phyloP scores from a whole-genome alignment of 306 rosid species.

The Medicago arabica region DNA sequence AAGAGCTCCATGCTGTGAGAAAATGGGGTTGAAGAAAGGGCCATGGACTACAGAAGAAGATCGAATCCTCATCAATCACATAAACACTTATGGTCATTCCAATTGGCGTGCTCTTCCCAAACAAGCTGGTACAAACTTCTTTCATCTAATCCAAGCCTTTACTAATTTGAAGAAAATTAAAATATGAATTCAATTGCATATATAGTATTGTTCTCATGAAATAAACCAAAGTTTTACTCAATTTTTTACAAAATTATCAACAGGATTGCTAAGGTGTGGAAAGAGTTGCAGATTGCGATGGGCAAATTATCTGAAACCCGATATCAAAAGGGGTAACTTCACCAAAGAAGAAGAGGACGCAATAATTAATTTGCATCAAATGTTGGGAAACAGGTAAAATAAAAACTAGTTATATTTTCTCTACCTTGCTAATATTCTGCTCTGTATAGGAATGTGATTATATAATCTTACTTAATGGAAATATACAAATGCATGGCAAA shows the following conservation, averaged over 20 bases:
- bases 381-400: constrained; percentile 75
- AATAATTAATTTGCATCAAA: constrained; percentile 70
- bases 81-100: constrained; percentile 66
- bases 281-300: constrained; percentile 91
- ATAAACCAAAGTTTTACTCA: not conserved
- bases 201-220: not conserved
- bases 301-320: constrained; percentile 87
- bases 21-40: constrained; percentile 95
- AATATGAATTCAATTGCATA: not conserved
- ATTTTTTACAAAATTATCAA: not conserved
- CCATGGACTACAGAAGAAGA: constrained; percentile 93
- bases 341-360: constrained; percentile 77
- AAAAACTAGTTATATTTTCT: not conserved
- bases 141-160: not conserved
- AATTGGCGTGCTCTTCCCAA: constrained; percentile 97
- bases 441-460: too few species aligned
- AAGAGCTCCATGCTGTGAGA: constrained; percentile 92
- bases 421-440: too few species aligned
- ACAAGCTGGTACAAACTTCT: constrained; percentile 64
- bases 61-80: constrained; percentile 63
- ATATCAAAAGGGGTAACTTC: constrained; percentile 85
- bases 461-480: too few species aligned
- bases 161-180: not conserved
- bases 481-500: too few species aligned
- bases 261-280: constrained; percentile 86